phyloP scores from a whole-genome alignment of 2,329 filamentous ascomycete genomes.

The Nigrograna mackinnonii region DNA sequence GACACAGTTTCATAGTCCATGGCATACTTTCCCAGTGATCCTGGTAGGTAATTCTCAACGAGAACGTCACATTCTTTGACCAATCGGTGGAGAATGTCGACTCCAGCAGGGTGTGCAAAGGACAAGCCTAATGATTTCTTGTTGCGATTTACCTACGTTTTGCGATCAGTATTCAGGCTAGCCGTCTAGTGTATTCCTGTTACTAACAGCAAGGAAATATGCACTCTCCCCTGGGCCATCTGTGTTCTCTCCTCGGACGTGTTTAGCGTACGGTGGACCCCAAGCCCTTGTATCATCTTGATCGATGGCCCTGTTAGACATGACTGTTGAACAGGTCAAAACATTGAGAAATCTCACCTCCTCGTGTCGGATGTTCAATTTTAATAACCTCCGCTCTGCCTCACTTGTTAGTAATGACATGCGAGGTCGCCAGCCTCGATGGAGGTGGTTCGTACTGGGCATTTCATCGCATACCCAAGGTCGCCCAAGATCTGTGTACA shows the following conservation, averaged over 20 bases:
- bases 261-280: slow-evolving; percentile 91
- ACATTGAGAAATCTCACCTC: slow-evolving; percentile 18
- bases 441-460: slow-evolving; percentile 37
- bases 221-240: slow-evolving; percentile 85
- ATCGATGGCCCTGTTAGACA: neutral
- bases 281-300: slow-evolving; percentile 95
- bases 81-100: slow-evolving; percentile 84
- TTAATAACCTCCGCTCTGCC: slow-evolving; percentile 92
- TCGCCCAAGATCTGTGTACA: slow-evolving; percentile 97
- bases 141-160: slow-evolving; percentile 82
- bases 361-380: slow-evolving; percentile 78
- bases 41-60: slow-evolving; percentile 96
- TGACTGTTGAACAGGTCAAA: neutral
- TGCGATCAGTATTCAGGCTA: neutral
- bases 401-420: slow-evolving; percentile 17
- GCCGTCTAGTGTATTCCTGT: slow-evolving; percentile 30
- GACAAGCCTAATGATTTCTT: slow-evolving; percentile 93
- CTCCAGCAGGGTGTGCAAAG: slow-evolving; percentile 82
- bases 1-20: slow-evolving; percentile 85
- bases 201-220: slow-evolving; percentile 82
- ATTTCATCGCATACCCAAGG: slow-evolving; percentile 70
- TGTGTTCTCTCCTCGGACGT: slow-evolving; percentile 61
- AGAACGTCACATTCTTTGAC: slow-evolving; percentile 86
- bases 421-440: slow-evolving; percentile 26
- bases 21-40: slow-evolving; percentile 83